A percentile compares a stretch with the other conserved stretches of the same genome.
These are phyloP conservation scores for Forsythia viridissima DNA, from an alignment of 257 asterid species.

Conservation along the genomic window DNA sequence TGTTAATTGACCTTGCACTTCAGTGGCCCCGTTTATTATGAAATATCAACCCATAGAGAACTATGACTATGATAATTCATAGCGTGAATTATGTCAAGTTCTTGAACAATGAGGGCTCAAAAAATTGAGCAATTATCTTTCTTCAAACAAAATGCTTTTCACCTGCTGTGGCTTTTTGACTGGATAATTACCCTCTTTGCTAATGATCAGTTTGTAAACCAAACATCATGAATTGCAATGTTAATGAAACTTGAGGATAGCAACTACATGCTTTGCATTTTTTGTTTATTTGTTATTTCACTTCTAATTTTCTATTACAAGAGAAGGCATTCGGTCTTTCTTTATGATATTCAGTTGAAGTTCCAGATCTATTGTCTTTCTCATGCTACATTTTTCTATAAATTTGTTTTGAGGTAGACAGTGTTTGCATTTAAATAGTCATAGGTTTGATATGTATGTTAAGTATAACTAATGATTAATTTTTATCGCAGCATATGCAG, in stretches of 20 bases:
- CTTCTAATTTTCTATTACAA: not conserved
- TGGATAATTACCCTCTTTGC: not conserved
- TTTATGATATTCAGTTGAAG: not conserved
- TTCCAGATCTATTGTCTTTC: not conserved
- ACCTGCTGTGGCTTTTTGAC: not conserved
- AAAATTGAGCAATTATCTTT: not conserved
- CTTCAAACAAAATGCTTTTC: not conserved
- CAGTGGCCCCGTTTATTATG: not conserved
- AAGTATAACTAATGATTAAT: conserved; percentile 21
- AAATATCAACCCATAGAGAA: not conserved
- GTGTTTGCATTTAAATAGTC: not conserved
- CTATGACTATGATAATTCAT: not conserved
- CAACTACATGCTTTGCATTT: not conserved
- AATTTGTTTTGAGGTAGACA: not conserved
- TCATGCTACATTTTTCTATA: not conserved
- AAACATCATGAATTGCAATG: not conserved
- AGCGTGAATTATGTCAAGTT: not conserved
- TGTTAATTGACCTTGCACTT: not conserved
- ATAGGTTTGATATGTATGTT: not conserved
- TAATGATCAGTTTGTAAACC: not conserved
- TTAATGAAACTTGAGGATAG: not conserved
- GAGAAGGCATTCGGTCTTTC: not conserved
- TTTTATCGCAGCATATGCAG: conserved; percentile 46
- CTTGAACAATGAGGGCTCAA: not conserved
- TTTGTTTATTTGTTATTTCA: not conserved